Conservation (phyloP, 331 rosid species). For the Acacia concinna region DNA sequence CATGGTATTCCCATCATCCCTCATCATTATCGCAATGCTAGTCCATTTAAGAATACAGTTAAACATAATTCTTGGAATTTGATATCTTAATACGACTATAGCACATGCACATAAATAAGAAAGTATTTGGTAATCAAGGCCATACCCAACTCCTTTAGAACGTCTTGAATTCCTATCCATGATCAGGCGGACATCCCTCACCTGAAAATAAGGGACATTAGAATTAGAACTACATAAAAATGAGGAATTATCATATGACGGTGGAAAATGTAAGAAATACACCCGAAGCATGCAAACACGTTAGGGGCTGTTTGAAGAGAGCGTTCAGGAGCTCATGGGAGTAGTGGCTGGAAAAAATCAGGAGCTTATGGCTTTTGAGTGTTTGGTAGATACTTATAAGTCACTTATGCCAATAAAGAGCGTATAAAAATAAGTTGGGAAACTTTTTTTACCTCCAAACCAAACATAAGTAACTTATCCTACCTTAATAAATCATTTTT, state of each 20-base stretch:
- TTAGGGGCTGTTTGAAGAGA: too few relatives aligned
- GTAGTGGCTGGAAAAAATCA: too few relatives aligned
- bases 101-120: slow-evolving; percentile 48
- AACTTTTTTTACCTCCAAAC: too few relatives aligned
- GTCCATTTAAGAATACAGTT: slow-evolving; percentile 99
- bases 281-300: slow-evolving; percentile 36
- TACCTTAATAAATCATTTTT: too few relatives aligned
- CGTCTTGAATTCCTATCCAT: slow-evolving; percentile 99
- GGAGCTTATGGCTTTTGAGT: too few relatives aligned
- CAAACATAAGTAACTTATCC: too few relatives aligned
- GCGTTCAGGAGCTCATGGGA: too few relatives aligned
- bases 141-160: slow-evolving; percentile 99
- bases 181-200: slow-evolving; percentile 97
- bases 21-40: slow-evolving; percentile 99
- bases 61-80: slow-evolving; percentile 76
- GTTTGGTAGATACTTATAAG: too few relatives aligned
- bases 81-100: slow-evolving; percentile 61
- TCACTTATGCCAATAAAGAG: too few relatives aligned
- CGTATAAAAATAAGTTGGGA: too few relatives aligned
- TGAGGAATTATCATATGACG: slow-evolving; percentile 3
- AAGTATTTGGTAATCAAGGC: slow-evolving; percentile 31
- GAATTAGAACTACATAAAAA: slow-evolving; percentile 20
- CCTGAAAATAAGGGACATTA: slow-evolving; percentile 54
- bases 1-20: slow-evolving; percentile 99
- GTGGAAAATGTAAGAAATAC: slow-evolving; percentile 22